These are phyloP conservation scores for Camillea tinctor DNA, from an alignment of 2,329 filamentous ascomycete genomes.

Conservation along the genomic window DNA sequence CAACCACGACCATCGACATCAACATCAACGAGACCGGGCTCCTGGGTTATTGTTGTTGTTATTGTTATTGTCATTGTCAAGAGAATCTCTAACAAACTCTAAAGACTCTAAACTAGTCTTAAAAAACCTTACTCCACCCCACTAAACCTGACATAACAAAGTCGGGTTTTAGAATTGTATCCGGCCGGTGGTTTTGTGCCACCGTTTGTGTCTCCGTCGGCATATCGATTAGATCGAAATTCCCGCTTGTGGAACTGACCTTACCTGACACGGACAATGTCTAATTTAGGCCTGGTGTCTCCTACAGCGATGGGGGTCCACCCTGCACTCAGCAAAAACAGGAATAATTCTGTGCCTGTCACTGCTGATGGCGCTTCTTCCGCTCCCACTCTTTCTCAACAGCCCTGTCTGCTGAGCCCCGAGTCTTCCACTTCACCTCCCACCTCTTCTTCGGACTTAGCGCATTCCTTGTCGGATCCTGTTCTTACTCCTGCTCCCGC, in stretches of 20 bases:
- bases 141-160: no score
- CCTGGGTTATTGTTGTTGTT: no score
- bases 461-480: conserved; percentile 8
- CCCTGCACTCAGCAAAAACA: conserved; percentile 23
- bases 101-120: no score
- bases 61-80: no score
- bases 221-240: not conserved
- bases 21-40: no score
- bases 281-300: conserved; percentile 22
- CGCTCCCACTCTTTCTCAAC: no score
- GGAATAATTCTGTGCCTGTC: not conserved
- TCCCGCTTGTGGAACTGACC: not conserved
- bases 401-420: conserved; percentile 4
- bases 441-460: conserved; percentile 20
- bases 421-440: conserved; percentile 1
- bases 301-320: conserved; percentile 24
- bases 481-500: conserved; percentile 11
- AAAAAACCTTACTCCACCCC: no score
- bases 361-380: conserved; percentile 13
- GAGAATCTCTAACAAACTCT: no score
- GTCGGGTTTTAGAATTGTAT: not conserved
- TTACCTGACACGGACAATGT: conserved; percentile 12
- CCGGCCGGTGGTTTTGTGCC: not conserved
- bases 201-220: not conserved
- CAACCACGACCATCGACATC: no score